Percentiles rank a stretch among this genome's conserved stretches.
Evolutionary conservation across 2,329 filamentous ascomycete species (phyloP).

Genomic region (Mycogone perniciosa): DNA sequence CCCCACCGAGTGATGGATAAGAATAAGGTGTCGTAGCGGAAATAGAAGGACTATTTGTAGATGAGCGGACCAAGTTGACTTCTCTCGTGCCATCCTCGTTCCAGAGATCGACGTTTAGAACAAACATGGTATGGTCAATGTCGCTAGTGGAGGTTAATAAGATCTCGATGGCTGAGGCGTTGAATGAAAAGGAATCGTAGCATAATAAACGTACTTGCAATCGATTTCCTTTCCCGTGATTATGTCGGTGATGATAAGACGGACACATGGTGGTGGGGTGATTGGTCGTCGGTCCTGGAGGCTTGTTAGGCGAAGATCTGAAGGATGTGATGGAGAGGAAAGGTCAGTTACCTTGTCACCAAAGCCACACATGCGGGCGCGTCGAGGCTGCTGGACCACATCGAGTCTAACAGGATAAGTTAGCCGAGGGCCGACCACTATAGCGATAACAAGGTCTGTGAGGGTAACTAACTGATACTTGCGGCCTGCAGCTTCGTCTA

Average conservation of each 20-base stretch:
- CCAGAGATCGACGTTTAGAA: constrained; percentile 62
- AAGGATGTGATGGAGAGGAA: background rate
- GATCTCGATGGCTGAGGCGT: background rate
- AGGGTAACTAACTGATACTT: constrained; percentile 28
- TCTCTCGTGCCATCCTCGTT: constrained; percentile 59
- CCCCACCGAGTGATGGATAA: constrained; percentile 48
- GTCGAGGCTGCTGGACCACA: constrained; percentile 83
- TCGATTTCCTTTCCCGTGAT: constrained; percentile 74
- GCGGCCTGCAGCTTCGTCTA: constrained; percentile 29
- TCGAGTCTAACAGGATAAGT: constrained; percentile 47
- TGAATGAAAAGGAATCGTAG: background rate
- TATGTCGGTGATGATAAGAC: constrained; percentile 70
- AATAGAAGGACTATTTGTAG: constrained; percentile 66
- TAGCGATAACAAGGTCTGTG: background rate
- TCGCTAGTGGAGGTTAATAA: constrained; percentile 20
- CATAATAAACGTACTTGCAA: constrained; percentile 57
- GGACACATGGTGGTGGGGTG: constrained; percentile 88
- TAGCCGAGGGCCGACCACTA: constrained; percentile 8
- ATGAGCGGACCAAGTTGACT: constrained; percentile 59
- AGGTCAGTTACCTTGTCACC: constrained; percentile 72
- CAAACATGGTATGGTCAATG: constrained; percentile 37
- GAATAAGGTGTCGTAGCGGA: constrained; percentile 73
- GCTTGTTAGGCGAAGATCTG: constrained; percentile 1
- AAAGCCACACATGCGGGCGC: constrained; percentile 97
- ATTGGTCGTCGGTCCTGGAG: constrained; percentile 84